Evolutionary conservation across 164 flowering plant genomes (phyloP).

Genomic region (Vitis rotundifolia): DNA sequence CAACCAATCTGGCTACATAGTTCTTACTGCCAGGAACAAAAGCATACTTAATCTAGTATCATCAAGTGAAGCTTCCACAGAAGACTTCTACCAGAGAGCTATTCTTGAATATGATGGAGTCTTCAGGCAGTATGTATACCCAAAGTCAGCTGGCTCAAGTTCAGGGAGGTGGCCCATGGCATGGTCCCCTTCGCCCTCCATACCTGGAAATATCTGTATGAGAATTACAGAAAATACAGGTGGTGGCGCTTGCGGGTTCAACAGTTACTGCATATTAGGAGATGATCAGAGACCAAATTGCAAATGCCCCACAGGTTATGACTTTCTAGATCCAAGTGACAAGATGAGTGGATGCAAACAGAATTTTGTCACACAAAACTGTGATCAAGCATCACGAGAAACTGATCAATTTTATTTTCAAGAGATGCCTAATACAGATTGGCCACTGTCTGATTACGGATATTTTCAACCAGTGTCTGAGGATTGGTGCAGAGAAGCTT

Average conservation of each 20-base stretch:
- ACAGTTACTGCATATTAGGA: conserved; percentile 1
- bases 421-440: conserved; percentile 24
- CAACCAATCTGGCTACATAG: conserved; percentile 23
- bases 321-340: conserved; percentile 6
- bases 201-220: conserved; percentile 27
- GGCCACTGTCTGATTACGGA: conserved; percentile 36
- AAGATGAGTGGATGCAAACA: conserved; percentile 33
- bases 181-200: conserved; percentile 10
- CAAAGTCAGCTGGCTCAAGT: conserved; percentile 9
- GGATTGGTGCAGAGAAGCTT: conserved; percentile 29
- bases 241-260: conserved; percentile 29
- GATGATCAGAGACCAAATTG: conserved; percentile 16
- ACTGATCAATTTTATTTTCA: conserved; percentile 1
- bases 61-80: neutral
- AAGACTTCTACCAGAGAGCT: conserved; percentile 22
- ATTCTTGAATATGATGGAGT: conserved; percentile 39
- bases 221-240: neutral
- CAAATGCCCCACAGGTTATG: conserved; percentile 9
- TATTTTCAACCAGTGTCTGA: conserved; percentile 3
- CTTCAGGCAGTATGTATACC: conserved; percentile 16
- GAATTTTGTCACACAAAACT: conserved; percentile 14
- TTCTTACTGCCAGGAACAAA: conserved; percentile 6
- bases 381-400: conserved; percentile 10
- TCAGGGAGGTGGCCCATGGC: neutral
- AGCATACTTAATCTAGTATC: neutral